Evolutionary conservation across 352 stramenopile genomes (phyloP), one percentile per base, ranked within the genome.

Genomic region (Phytopythium boreale): DNA sequence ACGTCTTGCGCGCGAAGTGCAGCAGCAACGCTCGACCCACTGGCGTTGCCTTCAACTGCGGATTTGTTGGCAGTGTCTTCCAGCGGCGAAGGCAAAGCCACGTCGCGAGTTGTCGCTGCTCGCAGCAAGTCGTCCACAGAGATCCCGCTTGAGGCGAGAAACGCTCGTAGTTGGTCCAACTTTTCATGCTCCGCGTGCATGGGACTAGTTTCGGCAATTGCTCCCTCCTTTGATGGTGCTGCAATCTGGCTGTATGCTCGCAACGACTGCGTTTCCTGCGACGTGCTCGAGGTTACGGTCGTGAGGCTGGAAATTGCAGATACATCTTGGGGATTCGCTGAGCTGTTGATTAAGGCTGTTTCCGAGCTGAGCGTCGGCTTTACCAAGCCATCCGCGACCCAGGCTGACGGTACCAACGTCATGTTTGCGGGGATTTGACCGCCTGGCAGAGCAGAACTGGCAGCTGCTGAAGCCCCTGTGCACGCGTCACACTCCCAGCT

Each of bases 41-140:
- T 49, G 20, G 17, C 5, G 20, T 9, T 24, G 43, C 0, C 43
- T 24, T 14, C 43, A 26, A 22, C 20, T 19, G 8, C 20, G 2
- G 43, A 12, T 43, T 46, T 46, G 31, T 1, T 19, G n/a, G 34
- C 9, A 17, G 8, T 1, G 6, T 29, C 8, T 27, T 59, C 19
- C 29, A 46, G 6, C 9, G n/a, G n/a, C n/a, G 31, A 44, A 17
- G 52, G 52, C 17, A 59, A 31, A 12, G 37, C 55, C 12, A 50
- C 34, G 17, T 50, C 37, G 8, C 37, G 37, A 27, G n/a, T 89
- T 27, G 78, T 87, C 22, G 82, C 82, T 12, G 77, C 84, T 37
- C 79, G 82, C 46, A 91, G 70, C 24, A 95, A 65, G 64, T 93
- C 82, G 39, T 92, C 82, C 47, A 93, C 73, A 0, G 84, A 91